These are phyloP conservation scores for Hypoxylon rubiginosum DNA, from an alignment of 2,329 filamentous ascomycete species.

Conservation along the genomic window DNA sequence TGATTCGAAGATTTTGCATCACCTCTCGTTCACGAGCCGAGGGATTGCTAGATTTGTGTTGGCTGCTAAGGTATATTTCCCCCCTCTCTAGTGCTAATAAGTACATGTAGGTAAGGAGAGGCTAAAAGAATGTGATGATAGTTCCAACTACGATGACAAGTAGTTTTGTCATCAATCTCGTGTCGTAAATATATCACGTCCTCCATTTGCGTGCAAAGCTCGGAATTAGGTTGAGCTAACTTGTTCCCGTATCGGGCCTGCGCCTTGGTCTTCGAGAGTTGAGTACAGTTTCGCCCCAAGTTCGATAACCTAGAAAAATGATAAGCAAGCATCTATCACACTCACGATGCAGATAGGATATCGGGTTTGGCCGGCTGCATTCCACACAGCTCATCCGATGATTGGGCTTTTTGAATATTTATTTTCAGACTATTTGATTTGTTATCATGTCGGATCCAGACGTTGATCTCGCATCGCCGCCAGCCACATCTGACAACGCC, in stretches of 20 bases:
- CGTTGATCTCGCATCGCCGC: not conserved
- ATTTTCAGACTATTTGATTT: conserved; percentile 4
- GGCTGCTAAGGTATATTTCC: not conserved
- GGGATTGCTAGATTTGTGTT: conserved; percentile 1
- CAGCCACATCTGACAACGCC: not conserved
- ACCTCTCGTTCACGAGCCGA: conserved; percentile 1
- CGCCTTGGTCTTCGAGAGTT: not conserved
- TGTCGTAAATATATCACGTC: not conserved
- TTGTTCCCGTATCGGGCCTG: not conserved
- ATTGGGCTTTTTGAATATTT: not conserved
- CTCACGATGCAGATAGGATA: not conserved
- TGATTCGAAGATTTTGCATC: conserved; percentile 15
- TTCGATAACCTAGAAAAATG: not conserved
- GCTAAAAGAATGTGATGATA: not conserved
- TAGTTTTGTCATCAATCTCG: not conserved
- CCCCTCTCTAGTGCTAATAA: not conserved
- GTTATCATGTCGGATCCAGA: not conserved
- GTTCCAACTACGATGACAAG: not conserved
- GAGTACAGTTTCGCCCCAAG: not conserved
- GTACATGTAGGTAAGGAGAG: not conserved
- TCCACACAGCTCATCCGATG: not conserved
- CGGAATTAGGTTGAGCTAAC: not conserved
- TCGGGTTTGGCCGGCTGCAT: conserved; percentile 16
- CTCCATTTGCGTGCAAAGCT: not conserved
- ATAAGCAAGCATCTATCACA: not conserved